Conservation (phyloP, 352 stramenopile species). For the Albugo candida region DNA sequence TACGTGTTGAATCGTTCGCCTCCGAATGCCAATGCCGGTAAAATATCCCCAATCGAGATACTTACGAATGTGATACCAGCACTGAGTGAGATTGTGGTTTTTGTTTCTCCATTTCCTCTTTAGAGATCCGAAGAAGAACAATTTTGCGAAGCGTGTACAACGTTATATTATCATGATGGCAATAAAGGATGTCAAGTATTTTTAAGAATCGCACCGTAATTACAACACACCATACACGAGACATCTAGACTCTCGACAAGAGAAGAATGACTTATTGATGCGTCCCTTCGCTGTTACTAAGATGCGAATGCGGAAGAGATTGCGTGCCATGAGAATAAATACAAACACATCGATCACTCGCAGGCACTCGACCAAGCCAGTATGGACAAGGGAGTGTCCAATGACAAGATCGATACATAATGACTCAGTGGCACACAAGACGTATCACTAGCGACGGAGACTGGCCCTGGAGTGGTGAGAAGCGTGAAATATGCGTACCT, state of each 20-base stretch:
- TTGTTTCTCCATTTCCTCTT: too few species aligned
- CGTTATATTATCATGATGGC: constrained; percentile 5
- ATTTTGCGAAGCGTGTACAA: neutral
- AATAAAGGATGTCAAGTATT: neutral
- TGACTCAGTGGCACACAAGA: too few species aligned
- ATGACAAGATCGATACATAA: too few species aligned
- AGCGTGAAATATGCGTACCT: too few species aligned
- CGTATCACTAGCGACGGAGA: too few species aligned
- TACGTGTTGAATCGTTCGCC: neutral
- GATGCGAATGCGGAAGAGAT: neutral
- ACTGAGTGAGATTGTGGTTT: neutral
- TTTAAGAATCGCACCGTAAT: neutral
- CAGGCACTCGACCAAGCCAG: too few species aligned
- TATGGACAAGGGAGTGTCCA: too few species aligned
- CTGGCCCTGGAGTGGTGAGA: too few species aligned
- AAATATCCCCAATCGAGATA: neutral
- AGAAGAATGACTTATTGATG: neutral
- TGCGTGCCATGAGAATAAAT: neutral
- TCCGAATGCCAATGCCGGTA: neutral
- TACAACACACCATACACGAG: too few species aligned
- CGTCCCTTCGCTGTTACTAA: too few species aligned
- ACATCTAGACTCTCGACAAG: neutral
- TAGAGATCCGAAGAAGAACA: too few species aligned
- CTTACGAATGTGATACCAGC: neutral
- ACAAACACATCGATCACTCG: neutral